These are phyloP conservation scores for Cryptosporidium ubiquitum DNA, from an alignment of 169 alveolate genomes.

Conservation along the genomic window DNA sequence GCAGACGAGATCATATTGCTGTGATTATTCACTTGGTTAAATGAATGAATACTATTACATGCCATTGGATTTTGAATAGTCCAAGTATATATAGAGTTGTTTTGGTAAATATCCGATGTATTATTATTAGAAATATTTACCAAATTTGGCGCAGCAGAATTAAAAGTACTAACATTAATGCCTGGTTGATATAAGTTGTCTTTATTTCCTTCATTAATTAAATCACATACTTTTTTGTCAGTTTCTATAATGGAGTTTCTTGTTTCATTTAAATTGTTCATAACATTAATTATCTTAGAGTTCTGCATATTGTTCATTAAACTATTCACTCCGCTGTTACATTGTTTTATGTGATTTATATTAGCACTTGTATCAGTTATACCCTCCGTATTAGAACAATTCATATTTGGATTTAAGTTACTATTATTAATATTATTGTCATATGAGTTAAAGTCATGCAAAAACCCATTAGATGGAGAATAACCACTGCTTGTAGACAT, in stretches of 20 bases:
- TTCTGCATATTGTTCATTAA: constrained; percentile 7
- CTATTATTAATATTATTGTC: constrained; percentile 15
- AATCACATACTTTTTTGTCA: constrained; percentile 31
- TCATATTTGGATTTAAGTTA: constrained; percentile 24
- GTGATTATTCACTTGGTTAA: constrained; percentile 37
- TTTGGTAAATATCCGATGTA: constrained; percentile 60
- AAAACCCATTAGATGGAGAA: constrained; percentile 67
- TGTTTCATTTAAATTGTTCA: background rate
- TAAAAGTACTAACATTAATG: constrained; percentile 31
- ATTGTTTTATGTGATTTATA: constrained; percentile 25
- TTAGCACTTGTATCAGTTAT: constrained; percentile 3
- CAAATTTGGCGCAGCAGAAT: background rate
- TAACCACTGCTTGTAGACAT: constrained; percentile 65
- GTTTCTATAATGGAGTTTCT: background rate
- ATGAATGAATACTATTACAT: constrained; percentile 35
- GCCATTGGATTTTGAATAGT: constrained; percentile 61
- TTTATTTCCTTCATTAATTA: constrained; percentile 17
- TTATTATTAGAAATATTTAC: constrained; percentile 6
- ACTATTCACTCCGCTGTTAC: background rate
- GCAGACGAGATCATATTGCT: background rate
- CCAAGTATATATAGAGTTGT: constrained; percentile 71
- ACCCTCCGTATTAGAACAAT: background rate
- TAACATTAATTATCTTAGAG: background rate
- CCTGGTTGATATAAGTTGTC: constrained; percentile 20
- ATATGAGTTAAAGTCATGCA: constrained; percentile 51